phyloP scores from a whole-genome alignment of 1,284 basidiomycete genomes.

The Papiliotrema fonsecae region DNA sequence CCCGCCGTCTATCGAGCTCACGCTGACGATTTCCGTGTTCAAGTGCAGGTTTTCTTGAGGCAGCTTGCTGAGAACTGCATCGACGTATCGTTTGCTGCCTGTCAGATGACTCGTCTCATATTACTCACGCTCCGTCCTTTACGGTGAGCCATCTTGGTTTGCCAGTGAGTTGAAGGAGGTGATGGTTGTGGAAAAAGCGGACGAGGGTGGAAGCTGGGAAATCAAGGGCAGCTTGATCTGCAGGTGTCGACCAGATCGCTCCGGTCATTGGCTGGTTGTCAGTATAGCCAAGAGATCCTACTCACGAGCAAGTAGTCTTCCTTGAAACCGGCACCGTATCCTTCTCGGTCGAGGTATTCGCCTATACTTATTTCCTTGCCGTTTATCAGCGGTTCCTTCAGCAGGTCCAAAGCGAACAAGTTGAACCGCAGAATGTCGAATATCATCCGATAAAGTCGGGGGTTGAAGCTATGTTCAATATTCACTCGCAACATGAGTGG shows the following conservation, averaged over 20 bases:
- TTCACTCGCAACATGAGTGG: neutral
- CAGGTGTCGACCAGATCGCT: constrained; percentile 74
- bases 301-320: constrained; percentile 75
- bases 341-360: constrained; percentile 62
- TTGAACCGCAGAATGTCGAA: constrained; percentile 78
- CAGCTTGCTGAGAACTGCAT: constrained; percentile 58
- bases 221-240: constrained; percentile 63
- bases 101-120: neutral
- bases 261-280: constrained; percentile 66
- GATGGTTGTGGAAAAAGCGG: constrained; percentile 74
- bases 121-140: constrained; percentile 61
- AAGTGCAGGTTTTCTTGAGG: constrained; percentile 58
- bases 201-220: constrained; percentile 71
- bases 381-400: constrained; percentile 20
- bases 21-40: constrained; percentile 54
- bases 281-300: constrained; percentile 5
- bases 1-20: constrained; percentile 26
- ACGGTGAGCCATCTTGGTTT: constrained; percentile 75
- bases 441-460: constrained; percentile 66
- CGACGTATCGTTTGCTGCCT: constrained; percentile 60
- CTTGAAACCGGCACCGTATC: constrained; percentile 64
- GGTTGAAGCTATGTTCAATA: constrained; percentile 51
- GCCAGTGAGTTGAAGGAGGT: constrained; percentile 67
- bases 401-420: constrained; percentile 54
- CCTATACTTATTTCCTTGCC: constrained; percentile 58